Conservation (phyloP, 306 rosid genomes). For the Alnus rubra region DNA sequence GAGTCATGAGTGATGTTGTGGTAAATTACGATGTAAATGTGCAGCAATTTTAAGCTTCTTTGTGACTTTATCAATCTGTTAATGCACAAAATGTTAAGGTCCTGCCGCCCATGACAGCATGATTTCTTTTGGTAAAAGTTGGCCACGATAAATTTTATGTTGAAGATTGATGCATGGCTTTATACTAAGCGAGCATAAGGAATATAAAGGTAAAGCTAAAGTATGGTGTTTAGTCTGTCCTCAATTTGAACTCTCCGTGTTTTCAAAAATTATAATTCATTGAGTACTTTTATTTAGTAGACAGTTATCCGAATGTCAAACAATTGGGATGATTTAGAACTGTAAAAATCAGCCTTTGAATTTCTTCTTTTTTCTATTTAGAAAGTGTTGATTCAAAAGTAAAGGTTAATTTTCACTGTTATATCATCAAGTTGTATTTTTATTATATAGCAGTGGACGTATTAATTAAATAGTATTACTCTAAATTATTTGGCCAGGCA, state of each 20-base stretch:
- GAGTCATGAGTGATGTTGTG: constrained; percentile 45
- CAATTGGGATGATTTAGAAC: too few species aligned
- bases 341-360: too few species aligned
- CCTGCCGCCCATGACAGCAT: neutral
- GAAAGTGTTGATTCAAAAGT: too few species aligned
- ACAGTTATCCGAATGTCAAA: too few species aligned
- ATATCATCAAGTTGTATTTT: too few species aligned
- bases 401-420: too few species aligned
- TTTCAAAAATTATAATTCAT: neutral
- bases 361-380: too few species aligned
- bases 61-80: neutral
- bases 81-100: neutral
- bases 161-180: neutral
- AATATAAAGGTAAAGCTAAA: neutral
- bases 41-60: constrained; percentile 39
- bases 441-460: too few species aligned
- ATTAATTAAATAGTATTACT: too few species aligned
- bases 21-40: constrained; percentile 43
- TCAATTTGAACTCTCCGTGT: neutral
- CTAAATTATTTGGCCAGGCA: neutral
- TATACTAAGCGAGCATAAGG: neutral
- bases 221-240: neutral
- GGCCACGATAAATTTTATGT: neutral
- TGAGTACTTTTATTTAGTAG: too few species aligned
- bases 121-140: neutral